Conservation (phyloP, 331 rosid genomes). For the Stylosanthes scabra region DNA sequence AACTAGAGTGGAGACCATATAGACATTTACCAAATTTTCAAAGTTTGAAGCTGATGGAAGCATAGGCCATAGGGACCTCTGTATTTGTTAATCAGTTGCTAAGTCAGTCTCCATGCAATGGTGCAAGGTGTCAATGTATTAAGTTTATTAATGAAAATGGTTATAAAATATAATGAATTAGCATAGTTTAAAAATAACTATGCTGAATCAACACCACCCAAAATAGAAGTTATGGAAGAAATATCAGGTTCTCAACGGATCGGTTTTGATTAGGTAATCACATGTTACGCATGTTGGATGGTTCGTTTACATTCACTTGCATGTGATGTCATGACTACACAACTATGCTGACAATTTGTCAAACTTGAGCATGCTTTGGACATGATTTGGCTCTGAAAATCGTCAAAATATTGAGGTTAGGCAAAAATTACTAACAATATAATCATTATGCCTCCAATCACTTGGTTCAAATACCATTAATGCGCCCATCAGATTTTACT, state of each 20-base stretch:
- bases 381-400: slow-evolving; percentile 21
- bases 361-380: slow-evolving; percentile 8
- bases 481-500: background rate
- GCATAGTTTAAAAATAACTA: no score
- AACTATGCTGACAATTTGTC: slow-evolving; percentile 3
- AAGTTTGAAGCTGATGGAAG: background rate
- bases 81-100: background rate
- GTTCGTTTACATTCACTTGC: no score
- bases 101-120: background rate
- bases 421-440: slow-evolving; percentile 1
- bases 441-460: slow-evolving; percentile 19
- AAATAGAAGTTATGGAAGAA: no score
- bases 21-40: background rate
- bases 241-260: no score
- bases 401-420: background rate
- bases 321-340: background rate
- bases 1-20: background rate
- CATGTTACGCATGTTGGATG: background rate
- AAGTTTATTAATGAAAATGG: no score
- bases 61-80: background rate
- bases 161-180: no score
- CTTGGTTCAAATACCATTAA: slow-evolving; percentile 8
- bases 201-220: no score
- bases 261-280: no score
- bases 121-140: background rate